Conservation (phyloP, 371 early-diverging fungal genomes). For the Blakeslea trispora region DNA sequence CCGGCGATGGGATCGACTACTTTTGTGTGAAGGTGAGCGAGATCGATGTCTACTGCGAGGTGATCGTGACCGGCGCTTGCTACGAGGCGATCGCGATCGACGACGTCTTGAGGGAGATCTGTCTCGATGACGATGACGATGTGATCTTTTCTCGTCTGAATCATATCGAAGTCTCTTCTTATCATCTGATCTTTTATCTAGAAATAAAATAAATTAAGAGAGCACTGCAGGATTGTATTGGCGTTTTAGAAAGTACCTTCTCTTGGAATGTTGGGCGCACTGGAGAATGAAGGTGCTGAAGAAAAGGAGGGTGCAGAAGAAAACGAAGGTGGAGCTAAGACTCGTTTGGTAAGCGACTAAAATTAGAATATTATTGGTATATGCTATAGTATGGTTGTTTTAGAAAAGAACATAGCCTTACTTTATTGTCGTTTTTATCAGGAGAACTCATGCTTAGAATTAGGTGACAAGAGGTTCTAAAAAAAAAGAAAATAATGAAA, state of each 20-base stretch:
- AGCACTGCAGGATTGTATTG: too few species aligned
- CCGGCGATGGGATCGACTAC: constrained; percentile 2
- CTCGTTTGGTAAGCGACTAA: background rate
- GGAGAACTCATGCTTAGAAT: too few species aligned
- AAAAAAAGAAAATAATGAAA: too few species aligned
- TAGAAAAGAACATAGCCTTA: too few species aligned
- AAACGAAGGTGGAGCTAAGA: constrained; percentile 29
- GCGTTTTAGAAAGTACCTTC: constrained; percentile 7
- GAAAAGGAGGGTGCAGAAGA: constrained; percentile 28
- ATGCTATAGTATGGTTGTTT: too few species aligned
- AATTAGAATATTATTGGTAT: too few species aligned
- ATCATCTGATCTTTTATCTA: background rate
- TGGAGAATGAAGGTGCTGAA: constrained; percentile 29
- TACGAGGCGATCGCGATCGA: constrained; percentile 5
- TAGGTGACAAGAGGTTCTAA: too few species aligned
- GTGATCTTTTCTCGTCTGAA: background rate
- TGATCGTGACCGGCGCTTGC: constrained; percentile 1
- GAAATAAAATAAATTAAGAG: too few species aligned
- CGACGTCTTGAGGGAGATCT: constrained; percentile 1
- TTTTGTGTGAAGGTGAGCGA: constrained; percentile 5
- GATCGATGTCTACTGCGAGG: constrained; percentile 6
- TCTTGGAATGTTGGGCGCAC: constrained; percentile 37
- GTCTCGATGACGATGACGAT: constrained; percentile 3
- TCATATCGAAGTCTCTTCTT: constrained; percentile 1
- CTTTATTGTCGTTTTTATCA: too few species aligned